Conservation (phyloP, 2,329 filamentous ascomycete species). For the Blastomyces emzantsi region DNA sequence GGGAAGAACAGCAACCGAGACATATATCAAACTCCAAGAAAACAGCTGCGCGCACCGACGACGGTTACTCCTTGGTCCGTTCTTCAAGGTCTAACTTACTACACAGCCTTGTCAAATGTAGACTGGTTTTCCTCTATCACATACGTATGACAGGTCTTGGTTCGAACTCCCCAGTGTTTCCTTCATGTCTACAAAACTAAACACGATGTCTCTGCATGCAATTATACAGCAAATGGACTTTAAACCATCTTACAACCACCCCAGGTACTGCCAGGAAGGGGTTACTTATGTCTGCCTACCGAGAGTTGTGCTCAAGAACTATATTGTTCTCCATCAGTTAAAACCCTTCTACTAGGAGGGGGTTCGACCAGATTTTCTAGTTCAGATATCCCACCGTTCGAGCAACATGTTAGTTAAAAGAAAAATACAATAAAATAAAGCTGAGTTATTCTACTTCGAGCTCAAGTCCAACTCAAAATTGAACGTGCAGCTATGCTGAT, state of each 20-base stretch:
- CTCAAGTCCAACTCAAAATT: neutral
- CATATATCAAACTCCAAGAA: neutral
- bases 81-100: slow-evolving; percentile 2
- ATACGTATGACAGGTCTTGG: neutral
- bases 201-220: neutral
- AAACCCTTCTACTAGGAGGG: neutral
- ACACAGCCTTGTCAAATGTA: neutral
- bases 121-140: neutral
- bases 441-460: neutral
- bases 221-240: neutral
- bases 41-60: no score
- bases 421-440: no score
- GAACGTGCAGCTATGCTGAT: neutral
- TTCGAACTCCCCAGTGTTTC: neutral
- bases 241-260: neutral
- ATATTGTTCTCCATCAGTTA: neutral
- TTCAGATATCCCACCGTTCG: neutral
- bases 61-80: neutral
- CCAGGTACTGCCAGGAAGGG: neutral
- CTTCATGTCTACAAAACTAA: neutral
- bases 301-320: neutral
- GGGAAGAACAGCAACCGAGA: neutral
- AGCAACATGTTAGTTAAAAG: neutral
- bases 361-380: neutral
- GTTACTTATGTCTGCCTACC: neutral